Evolutionary conservation across 805 yeast genomes (phyloP), one percentile per base, ranked within the genome.

Genomic region (Candida saitoana): DNA sequence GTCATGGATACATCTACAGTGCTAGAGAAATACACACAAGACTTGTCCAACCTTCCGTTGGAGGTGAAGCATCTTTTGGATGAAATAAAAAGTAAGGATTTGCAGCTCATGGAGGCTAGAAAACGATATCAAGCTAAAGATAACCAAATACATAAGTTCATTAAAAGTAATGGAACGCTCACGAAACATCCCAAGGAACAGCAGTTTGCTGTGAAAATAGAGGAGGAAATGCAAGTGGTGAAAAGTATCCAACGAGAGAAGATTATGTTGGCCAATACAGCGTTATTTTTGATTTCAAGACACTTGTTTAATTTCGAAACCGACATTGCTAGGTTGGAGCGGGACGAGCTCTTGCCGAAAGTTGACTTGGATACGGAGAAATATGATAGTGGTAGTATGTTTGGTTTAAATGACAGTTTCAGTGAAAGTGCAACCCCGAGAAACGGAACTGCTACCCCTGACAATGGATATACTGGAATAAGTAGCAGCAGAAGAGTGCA

Each of bases 1-100:
- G 17, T 8, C 5, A 87, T 87, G 96, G 98, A 90, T 64, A 90
- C 97, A 3, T 89, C 96, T n/a, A 77, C 93, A 1, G 72, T 71
- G 11, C 56, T 69, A 18, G 74, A 68, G 46, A 69, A 69, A 48
- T 68, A 68, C 45, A 69, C 74, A 2, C 82, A 77, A 56, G 84
- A 79, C 49, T 69, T 91, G 34, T 80, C 91, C 8, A 91, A 90
- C 52, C 73, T 93, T 34, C 96, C 96, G 18, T 81, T 87, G 4
- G 99, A 91, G 62, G 74, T 91, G 34, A 82, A 82, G 41, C 87
- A 85, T 54, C 65, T 88, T 29, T 65, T 91, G 37, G 85, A 85
- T 40, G 98, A 93, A 60, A 73, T 91, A 29, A 75, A 82, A 39
- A 75, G 71, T 30, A 78, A 82, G 45, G 98, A 91, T 57, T 53